Conservation (phyloP, 441 rosid species). For the Geranium incanum region DNA sequence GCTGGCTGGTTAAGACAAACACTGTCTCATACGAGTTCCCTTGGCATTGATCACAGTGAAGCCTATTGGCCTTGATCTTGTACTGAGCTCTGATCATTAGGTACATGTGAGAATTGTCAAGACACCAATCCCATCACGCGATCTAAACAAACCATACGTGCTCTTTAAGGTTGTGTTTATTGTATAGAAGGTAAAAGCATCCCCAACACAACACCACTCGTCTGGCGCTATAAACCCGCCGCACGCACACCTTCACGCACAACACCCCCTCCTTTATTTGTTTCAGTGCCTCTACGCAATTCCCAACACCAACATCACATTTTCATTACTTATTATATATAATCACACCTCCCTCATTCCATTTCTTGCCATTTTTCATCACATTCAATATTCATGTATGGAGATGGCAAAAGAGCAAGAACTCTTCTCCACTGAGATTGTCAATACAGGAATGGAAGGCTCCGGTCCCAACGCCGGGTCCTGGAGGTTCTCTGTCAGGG, state of each 20-base stretch:
- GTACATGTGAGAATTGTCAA: not conserved
- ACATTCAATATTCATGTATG: not conserved
- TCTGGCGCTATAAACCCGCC: constrained; percentile 24
- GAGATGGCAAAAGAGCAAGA: constrained; percentile 36
- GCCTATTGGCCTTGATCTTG: too few species aligned
- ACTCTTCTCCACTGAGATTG: constrained; percentile 39
- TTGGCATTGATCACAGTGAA: too few species aligned
- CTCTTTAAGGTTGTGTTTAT: not conserved
- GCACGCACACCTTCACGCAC: constrained; percentile 22
- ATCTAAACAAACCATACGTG: not conserved
- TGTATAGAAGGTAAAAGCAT: not conserved
- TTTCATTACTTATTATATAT: not conserved
- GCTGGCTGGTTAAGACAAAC: too few species aligned
- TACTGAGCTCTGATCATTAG: not conserved
- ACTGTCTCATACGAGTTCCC: too few species aligned
- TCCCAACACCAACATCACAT: not conserved
- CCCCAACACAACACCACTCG: not conserved
- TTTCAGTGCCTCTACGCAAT: constrained; percentile 16
- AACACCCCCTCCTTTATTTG: constrained; percentile 15
- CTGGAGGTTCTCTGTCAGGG: constrained; percentile 34
- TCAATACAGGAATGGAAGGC: constrained; percentile 35
- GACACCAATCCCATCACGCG: too few species aligned
- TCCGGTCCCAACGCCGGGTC: constrained; percentile 38
- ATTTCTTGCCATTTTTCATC: not conserved
- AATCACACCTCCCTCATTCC: not conserved